A percentile compares a stretch with the other conserved stretches of the same genome.
Evolutionary conservation across 306 rosid species (phyloP).

Genomic region (apple (Malus domestica)): DNA sequence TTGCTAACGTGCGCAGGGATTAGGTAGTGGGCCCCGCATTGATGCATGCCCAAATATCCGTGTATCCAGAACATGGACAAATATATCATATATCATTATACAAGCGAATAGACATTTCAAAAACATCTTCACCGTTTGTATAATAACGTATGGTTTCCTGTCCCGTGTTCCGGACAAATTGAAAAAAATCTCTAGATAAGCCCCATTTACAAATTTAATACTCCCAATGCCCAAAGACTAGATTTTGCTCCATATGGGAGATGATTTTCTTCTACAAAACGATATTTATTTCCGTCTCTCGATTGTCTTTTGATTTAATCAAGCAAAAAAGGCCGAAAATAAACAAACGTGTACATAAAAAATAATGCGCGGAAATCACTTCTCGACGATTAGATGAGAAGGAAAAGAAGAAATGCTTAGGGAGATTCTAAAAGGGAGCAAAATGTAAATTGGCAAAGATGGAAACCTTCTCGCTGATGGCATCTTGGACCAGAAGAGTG

Average conservation of each 20-base stretch:
- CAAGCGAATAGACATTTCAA: too few relatives aligned
- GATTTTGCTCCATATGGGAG: neutral
- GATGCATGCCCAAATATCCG: conserved; percentile 9
- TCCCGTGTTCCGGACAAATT: too few relatives aligned
- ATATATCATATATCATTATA: too few relatives aligned
- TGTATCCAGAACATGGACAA: neutral
- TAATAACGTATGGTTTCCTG: too few relatives aligned
- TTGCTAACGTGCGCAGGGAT: conserved; percentile 17
- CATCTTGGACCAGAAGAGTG: conserved; percentile 95
- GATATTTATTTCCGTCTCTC: too few relatives aligned
- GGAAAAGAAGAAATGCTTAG: neutral
- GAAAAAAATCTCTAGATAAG: neutral
- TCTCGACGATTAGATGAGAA: neutral
- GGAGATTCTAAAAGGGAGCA: neutral
- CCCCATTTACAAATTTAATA: neutral
- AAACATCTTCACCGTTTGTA: too few relatives aligned
- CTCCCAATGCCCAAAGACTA: neutral
- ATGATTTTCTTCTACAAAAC: neutral
- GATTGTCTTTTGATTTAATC: too few relatives aligned
- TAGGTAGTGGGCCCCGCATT: conserved; percentile 13
- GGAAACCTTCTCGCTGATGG: conserved; percentile 92
- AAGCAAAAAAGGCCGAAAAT: too few relatives aligned
- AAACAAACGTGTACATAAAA: too few relatives aligned
- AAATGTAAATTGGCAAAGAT: conserved; percentile 1
- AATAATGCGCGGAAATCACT: too few relatives aligned